These are phyloP conservation scores for Excoecaria cochinchinensis DNA, from an alignment of 345 rosid species.

Conservation along the genomic window DNA sequence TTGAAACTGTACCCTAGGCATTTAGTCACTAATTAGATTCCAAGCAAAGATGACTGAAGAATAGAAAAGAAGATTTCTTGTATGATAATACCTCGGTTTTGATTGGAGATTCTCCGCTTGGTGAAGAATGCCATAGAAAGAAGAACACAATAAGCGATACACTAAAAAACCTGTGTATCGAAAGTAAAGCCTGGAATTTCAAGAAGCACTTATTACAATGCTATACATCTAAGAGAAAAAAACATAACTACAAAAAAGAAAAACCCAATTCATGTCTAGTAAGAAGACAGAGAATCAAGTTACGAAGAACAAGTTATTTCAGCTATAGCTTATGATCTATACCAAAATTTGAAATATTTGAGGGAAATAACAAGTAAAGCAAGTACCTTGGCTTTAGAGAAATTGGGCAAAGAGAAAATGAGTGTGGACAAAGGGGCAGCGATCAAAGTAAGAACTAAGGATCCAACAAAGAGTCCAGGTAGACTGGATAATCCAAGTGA, in stretches of 20 bases:
- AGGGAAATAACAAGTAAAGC: background rate
- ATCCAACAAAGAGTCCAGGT: slow-evolving; percentile 73
- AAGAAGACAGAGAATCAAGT: background rate
- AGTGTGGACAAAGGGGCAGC: slow-evolving; percentile 93
- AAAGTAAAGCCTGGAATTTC: slow-evolving; percentile 83
- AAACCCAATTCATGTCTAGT: background rate
- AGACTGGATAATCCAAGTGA: slow-evolving; percentile 79
- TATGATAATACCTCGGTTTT: slow-evolving; percentile 42
- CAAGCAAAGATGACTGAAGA: background rate
- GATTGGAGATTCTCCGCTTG: slow-evolving; percentile 41
- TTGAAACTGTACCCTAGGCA: slow-evolving; percentile 42
- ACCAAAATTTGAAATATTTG: too few relatives aligned
- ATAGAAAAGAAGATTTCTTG: background rate
- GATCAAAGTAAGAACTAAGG: slow-evolving; percentile 67
- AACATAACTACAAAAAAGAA: background rate
- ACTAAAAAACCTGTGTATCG: slow-evolving; percentile 93
- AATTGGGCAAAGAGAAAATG: slow-evolving; percentile 66
- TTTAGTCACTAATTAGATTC: slow-evolving; percentile 7
- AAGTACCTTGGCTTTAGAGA: slow-evolving; percentile 74
- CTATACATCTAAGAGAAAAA: background rate
- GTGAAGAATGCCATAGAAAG: slow-evolving; percentile 70
- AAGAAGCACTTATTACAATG: slow-evolving; percentile 39
- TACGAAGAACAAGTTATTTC: background rate
- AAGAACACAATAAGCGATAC: slow-evolving; percentile 70
- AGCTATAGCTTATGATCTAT: background rate